Conservation (phyloP, 2,329 filamentous ascomycete species). For the Chrysoporthe deuterocubensis region DNA sequence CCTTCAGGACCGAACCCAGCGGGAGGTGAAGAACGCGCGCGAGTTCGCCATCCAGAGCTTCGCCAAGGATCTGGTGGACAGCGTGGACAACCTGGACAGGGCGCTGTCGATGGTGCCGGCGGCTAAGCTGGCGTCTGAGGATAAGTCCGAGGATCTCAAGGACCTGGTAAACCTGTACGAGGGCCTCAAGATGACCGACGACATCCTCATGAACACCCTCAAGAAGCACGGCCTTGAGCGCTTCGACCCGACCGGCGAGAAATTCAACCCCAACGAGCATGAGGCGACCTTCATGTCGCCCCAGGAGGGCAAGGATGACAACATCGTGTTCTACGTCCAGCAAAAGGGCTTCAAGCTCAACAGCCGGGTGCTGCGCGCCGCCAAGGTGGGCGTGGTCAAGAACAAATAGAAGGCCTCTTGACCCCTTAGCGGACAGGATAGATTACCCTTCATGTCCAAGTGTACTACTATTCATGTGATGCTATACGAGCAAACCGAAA, state of each 20-base stretch:
- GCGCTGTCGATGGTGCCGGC: slow-evolving; percentile 79
- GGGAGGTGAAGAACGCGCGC: slow-evolving; percentile 83
- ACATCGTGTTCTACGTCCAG: slow-evolving; percentile 88
- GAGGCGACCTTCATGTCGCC: slow-evolving; percentile 96
- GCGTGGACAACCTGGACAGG: slow-evolving; percentile 95
- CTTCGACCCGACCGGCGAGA: slow-evolving; percentile 80
- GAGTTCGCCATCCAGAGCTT: slow-evolving; percentile 97
- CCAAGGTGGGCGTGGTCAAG: slow-evolving; percentile 96
- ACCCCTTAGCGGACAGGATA: slow-evolving; percentile 1
- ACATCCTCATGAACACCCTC: slow-evolving; percentile 82
- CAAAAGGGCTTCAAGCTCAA: slow-evolving; percentile 96
- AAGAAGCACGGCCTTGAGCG: slow-evolving; percentile 94
- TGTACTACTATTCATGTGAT: slow-evolving; percentile 26
- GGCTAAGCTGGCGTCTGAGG: slow-evolving; percentile 66
- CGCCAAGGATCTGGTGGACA: slow-evolving; percentile 92
- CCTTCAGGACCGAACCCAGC: slow-evolving; percentile 90
- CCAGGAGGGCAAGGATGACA: slow-evolving; percentile 84
- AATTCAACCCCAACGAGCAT: slow-evolving; percentile 95
- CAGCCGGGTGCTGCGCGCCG: slow-evolving; percentile 83
- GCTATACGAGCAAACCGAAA: slow-evolving; percentile 13
- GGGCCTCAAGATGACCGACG: slow-evolving; percentile 94
- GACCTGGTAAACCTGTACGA: slow-evolving; percentile 83
- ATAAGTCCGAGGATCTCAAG: slow-evolving; percentile 59
- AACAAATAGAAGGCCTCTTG: slow-evolving; percentile 54
- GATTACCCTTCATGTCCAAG: slow-evolving; percentile 1